Conservation (phyloP, 345 rosid genomes). For the Pistacia vera region DNA sequence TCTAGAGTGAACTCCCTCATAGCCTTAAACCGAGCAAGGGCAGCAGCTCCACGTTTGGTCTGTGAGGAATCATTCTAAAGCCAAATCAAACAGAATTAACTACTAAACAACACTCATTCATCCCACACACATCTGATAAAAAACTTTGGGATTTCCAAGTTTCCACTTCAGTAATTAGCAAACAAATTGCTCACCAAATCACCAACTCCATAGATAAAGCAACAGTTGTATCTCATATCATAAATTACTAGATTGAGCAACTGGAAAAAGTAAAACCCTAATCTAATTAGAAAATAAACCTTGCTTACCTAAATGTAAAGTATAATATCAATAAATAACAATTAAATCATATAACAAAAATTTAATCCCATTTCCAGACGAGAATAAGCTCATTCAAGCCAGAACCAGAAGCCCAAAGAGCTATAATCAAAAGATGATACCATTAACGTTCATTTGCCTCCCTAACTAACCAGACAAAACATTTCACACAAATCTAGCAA, state of each 20-base stretch:
- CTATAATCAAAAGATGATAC: too few relatives aligned
- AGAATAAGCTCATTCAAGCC: not conserved
- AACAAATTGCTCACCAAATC: not conserved
- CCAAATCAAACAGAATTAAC: not conserved
- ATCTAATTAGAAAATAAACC: not conserved
- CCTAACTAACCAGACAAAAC: too few relatives aligned
- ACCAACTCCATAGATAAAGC: not conserved
- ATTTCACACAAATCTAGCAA: too few relatives aligned
- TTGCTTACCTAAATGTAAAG: not conserved
- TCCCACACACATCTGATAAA: not conserved
- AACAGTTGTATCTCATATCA: not conserved
- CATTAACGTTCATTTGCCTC: too few relatives aligned
- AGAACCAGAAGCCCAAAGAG: too few relatives aligned
- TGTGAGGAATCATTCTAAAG: constrained; percentile 84
- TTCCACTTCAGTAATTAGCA: not conserved
- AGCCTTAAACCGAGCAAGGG: constrained; percentile 79
- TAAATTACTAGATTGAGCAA: too few relatives aligned
- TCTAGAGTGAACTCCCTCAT: constrained; percentile 87
- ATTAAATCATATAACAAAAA: too few relatives aligned
- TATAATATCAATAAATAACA: not conserved
- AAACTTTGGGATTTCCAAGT: too few relatives aligned
- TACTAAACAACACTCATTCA: not conserved
- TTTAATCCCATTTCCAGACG: not conserved
- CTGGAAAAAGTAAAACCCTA: too few relatives aligned
- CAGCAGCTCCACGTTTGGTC: constrained; percentile 88